phyloP scores from a whole-genome alignment of 257 asterid species.

The Misopates orontium region DNA sequence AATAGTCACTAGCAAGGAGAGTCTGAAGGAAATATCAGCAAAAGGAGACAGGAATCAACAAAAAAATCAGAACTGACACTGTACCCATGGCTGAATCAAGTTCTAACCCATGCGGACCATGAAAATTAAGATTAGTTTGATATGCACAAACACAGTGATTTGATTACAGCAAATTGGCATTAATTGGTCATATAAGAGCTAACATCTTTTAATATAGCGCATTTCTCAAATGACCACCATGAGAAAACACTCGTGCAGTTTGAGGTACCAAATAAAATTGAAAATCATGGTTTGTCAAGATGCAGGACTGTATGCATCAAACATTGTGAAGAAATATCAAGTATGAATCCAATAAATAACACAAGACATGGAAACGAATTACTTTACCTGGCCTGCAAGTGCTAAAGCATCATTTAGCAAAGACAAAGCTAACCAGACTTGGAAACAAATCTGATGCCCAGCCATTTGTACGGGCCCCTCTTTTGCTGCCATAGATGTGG shows the following conservation, averaged over 20 bases:
- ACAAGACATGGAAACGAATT: neutral
- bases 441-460: constrained; percentile 84
- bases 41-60: constrained; percentile 15
- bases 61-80: constrained; percentile 12
- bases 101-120: constrained; percentile 1
- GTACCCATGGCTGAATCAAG: neutral
- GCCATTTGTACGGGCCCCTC: constrained; percentile 86
- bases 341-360: neutral
- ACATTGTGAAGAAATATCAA: neutral
- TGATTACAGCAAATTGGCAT: neutral
- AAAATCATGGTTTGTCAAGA: neutral
- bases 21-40: constrained; percentile 45
- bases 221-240: neutral
- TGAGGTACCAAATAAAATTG: neutral
- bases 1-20: constrained; percentile 80
- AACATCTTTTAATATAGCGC: neutral
- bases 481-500: constrained; percentile 93
- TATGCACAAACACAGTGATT: neutral
- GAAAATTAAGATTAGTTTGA: neutral
- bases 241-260: neutral
- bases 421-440: constrained; percentile 94
- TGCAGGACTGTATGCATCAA: constrained; percentile 13
- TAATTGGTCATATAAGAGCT: neutral
- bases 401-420: constrained; percentile 95
- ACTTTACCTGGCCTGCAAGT: constrained; percentile 89